Conservation (phyloP, 371 early-diverging fungal species). For the Syncephalastrum contaminatum region DNA sequence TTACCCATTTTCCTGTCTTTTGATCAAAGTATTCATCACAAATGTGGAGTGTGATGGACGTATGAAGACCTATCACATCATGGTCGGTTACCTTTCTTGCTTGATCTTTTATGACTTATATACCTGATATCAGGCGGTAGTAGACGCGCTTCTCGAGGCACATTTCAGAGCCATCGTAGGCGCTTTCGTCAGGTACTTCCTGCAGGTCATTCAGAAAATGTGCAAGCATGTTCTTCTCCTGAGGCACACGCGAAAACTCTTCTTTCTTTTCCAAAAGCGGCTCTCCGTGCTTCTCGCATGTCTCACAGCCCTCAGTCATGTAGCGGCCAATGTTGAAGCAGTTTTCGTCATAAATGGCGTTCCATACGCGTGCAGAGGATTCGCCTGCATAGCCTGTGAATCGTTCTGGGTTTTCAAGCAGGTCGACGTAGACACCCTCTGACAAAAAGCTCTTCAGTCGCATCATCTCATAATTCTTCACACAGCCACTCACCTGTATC, state of each 20-base stretch:
- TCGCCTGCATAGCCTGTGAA: constrained; percentile 96
- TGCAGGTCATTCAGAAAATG: constrained; percentile 49
- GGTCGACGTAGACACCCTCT: constrained; percentile 88
- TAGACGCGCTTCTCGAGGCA: constrained; percentile 93
- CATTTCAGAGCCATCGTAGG: constrained; percentile 42
- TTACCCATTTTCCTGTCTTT: constrained; percentile 86
- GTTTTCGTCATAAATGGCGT: constrained; percentile 93
- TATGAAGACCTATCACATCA: constrained; percentile 71
- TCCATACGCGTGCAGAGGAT: constrained; percentile 89
- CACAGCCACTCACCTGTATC: constrained; percentile 45
- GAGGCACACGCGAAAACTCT: constrained; percentile 36
- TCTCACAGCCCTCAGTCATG: constrained; percentile 55
- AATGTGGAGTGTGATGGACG: constrained; percentile 97
- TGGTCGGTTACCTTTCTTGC: neutral
- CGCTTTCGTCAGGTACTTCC: constrained; percentile 42
- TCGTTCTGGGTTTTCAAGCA: constrained; percentile 91
- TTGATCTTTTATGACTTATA: neutral
- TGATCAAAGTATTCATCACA: constrained; percentile 89
- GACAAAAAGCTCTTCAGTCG: neutral
- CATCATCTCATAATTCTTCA: neutral
- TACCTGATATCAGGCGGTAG: constrained; percentile 91
- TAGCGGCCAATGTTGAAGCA: constrained; percentile 81
- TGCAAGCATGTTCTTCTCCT: constrained; percentile 27
- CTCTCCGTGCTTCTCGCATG: constrained; percentile 29
- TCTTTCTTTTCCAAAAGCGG: constrained; percentile 29